Percentiles rank a stretch among this genome's conserved stretches.
These are phyloP conservation scores for Podaxis carcinomalis DNA, from an alignment of 768 basidiomycete genomes.

Conservation along the genomic window DNA sequence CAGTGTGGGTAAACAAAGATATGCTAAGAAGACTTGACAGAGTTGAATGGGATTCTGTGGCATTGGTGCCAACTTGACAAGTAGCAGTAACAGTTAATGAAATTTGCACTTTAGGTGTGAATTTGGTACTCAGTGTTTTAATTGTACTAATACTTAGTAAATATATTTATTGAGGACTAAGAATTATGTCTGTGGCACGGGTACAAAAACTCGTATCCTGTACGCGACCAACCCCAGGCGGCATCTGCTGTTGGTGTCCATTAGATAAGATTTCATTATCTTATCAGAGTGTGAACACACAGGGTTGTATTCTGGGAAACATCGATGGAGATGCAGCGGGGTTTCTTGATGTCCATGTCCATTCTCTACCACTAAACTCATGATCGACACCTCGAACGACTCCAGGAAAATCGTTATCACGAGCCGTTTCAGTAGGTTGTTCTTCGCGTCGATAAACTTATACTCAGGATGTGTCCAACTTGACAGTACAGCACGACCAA, in stretches of 20 bases:
- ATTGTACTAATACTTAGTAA: no score
- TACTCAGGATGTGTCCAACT: background rate
- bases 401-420: constrained; percentile 1
- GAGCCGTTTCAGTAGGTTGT: constrained; percentile 12
- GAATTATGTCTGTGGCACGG: no score
- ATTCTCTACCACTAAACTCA: background rate
- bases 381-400: background rate
- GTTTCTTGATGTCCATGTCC: background rate
- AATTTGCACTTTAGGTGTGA: no score
- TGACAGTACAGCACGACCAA: constrained; percentile 63
- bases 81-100: no score
- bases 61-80: no score
- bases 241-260: background rate
- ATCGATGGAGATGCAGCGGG: background rate
- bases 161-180: no score
- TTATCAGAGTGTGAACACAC: constrained; percentile 8
- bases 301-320: background rate
- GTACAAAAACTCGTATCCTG: background rate
- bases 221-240: background rate
- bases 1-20: no score
- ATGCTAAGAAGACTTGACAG: no score
- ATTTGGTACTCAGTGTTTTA: no score
- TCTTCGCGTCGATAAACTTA: background rate
- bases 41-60: no score
- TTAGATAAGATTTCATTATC: constrained; percentile 3